These are phyloP conservation scores for Porogramme epimiltina DNA, from an alignment of 1,284 basidiomycete species.

Conservation along the genomic window DNA sequence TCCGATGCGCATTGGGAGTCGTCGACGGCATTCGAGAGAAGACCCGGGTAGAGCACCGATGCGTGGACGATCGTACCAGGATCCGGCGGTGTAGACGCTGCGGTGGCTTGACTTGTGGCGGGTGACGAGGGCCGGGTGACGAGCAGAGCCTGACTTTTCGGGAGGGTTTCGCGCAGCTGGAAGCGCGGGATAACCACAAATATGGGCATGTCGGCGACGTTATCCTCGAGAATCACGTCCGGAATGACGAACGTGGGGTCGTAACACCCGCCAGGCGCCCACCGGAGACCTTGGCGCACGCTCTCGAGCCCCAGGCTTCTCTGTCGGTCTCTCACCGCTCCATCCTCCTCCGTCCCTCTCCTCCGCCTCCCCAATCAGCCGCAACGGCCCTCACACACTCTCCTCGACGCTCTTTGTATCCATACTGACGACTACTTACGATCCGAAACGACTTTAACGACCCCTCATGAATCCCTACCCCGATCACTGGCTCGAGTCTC, in stretches of 20 bases:
- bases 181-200: not conserved
- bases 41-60: too few relatives aligned
- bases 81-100: too few relatives aligned
- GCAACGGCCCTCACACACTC: not conserved
- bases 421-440: constrained; percentile 20
- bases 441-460: constrained; percentile 25
- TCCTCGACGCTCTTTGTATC: constrained; percentile 2
- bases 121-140: not conserved
- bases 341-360: constrained; percentile 10
- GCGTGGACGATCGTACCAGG: too few relatives aligned
- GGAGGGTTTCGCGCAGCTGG: not conserved
- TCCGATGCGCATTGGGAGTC: constrained; percentile 15
- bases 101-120: too few relatives aligned
- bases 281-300: not conserved
- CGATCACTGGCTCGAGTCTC: constrained; percentile 48
- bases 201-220: constrained; percentile 1
- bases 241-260: constrained; percentile 16
- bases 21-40: constrained; percentile 14
- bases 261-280: constrained; percentile 1
- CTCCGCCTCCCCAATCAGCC: constrained; percentile 9
- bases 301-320: not conserved
- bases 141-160: not conserved
- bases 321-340: constrained; percentile 9
- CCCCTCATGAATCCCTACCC: constrained; percentile 37
- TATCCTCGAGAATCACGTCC: not conserved